Evolutionary conservation across 179 eudicot species (phyloP).

Genomic region (Heliamphora pulchella): DNA sequence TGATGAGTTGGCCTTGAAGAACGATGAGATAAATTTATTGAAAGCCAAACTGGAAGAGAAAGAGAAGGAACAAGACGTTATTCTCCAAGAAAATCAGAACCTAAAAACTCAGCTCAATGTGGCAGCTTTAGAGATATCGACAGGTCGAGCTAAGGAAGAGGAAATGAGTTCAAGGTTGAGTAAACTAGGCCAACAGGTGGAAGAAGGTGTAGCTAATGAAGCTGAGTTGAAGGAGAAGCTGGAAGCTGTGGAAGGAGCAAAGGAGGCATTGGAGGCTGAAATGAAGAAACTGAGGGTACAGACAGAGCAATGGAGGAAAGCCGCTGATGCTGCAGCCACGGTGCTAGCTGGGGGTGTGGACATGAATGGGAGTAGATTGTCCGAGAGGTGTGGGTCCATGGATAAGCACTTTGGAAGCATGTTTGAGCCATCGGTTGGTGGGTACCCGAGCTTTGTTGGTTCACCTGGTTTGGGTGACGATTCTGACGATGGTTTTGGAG

Average conservation of each 20-base stretch:
- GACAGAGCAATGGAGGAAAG: constrained; percentile 96
- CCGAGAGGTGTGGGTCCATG: constrained; percentile 79
- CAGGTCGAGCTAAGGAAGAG: constrained; percentile 35
- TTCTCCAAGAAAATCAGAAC: constrained; percentile 39
- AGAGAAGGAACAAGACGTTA: constrained; percentile 37
- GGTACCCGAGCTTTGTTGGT: constrained; percentile 40
- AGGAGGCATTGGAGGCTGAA: constrained; percentile 54
- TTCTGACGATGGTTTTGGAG: constrained; percentile 48
- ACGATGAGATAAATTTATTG: constrained; percentile 39
- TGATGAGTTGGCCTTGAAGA: constrained; percentile 38
- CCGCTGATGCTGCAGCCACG: constrained; percentile 93
- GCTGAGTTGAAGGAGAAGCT: constrained; percentile 37
- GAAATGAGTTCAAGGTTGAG: constrained; percentile 31
- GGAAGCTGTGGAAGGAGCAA: constrained; percentile 36
- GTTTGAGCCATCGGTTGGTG: constrained; percentile 32
- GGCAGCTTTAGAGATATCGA: constrained; percentile 32
- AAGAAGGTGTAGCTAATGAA: constrained; percentile 31
- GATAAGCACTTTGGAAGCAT: constrained; percentile 49
- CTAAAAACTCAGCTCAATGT: constrained; percentile 46
- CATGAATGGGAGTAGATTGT: constrained; percentile 40
- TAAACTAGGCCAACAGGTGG: constrained; percentile 37
- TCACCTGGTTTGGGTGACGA: constrained; percentile 54
- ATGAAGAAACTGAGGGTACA: constrained; percentile 84
- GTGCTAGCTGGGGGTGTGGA: constrained; percentile 63
- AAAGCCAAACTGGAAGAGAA: constrained; percentile 43